Base-by-base conservation (phyloP, 352 stramenopile genomes). In the Pythium oligandrum region DNA sequence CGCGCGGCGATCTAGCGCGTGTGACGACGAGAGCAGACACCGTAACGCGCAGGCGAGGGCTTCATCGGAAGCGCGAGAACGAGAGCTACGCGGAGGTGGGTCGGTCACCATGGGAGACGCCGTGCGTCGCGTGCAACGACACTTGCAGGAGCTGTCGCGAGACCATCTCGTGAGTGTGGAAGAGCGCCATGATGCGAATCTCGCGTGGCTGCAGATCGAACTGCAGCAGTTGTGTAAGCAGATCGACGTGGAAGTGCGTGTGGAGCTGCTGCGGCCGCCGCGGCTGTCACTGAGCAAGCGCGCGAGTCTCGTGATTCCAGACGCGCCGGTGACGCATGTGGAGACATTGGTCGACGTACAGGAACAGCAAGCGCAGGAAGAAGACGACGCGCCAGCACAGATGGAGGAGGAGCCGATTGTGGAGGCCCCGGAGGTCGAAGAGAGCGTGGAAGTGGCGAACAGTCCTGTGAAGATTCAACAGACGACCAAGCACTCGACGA, bases 121-220 rank as follows among this genome's bases (percentile, higher is more conserved):
- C 52, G 77, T 88, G 59, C 64, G 78, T 55, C 75, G 71, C 62
- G 71, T 87, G 53, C 75, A 74, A 52, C 57, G 68, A 48, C 73
- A 78, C 37, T 60, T 90, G 44, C 75, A 79, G 52, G 60, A 66
- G 34, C 53, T 85, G 26, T 74, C 73, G 49, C 75, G 68, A 37
- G 77, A 83, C 10, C 66, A 86, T 51, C 84, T 78, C 59, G 51
- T 53, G 33, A 60, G 44, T 39, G 44, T 88, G 48, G 77, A 90
- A 52, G 55, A 73, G 39, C 40, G 56, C 6, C 73, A 87, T 36
- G 69, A 57, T 34, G 35, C 35, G 43, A 81, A 82, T 39, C 53
- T 86, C 8, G 59, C 57, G 9, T 78, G 66, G 75, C 66, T 90
- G 32, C 70, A 69, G n/a, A 59, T 58, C 6, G 73, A 86, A 54